Evolutionary conservation across 768 basidiomycete species (phyloP).

Genomic region (Rhodotorula paludigena): DNA sequence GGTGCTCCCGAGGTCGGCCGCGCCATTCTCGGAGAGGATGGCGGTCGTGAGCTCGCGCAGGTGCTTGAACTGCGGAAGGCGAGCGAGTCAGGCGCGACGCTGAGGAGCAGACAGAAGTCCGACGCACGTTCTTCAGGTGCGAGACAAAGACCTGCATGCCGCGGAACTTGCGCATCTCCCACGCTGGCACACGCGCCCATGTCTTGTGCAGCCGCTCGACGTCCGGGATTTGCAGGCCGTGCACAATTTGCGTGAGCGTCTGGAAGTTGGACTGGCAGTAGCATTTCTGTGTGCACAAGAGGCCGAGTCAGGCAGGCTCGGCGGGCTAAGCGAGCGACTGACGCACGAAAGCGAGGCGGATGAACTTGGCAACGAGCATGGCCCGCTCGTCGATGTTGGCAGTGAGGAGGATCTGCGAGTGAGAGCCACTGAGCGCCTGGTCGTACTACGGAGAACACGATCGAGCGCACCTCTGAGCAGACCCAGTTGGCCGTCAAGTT

Average conservation of each 20-base stretch:
- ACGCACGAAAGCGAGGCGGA: conserved; percentile 78
- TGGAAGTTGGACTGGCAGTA: conserved; percentile 72
- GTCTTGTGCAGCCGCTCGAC: conserved; percentile 62
- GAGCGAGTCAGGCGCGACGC: neutral
- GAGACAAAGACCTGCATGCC: conserved; percentile 66
- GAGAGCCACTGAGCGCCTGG: conserved; percentile 45
- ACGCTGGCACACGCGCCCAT: conserved; percentile 63
- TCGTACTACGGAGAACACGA: neutral
- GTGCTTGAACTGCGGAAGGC: conserved; percentile 27
- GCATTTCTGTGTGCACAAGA: conserved; percentile 59
- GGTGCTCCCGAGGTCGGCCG: neutral
- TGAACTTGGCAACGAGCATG: conserved; percentile 67
- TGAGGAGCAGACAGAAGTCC: neutral
- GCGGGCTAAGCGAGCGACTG: neutral
- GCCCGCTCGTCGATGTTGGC: conserved; percentile 57
- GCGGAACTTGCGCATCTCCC: conserved; percentile 67
- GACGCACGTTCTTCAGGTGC: conserved; percentile 63
- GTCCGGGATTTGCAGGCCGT: conserved; percentile 66
- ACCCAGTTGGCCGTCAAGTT: conserved; percentile 73
- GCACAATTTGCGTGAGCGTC: conserved; percentile 71
- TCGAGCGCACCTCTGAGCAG: neutral
- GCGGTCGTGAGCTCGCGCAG: conserved; percentile 32
- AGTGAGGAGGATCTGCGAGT: conserved; percentile 74
- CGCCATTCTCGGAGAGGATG: conserved; percentile 35
- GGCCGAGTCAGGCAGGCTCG: neutral